These are phyloP conservation scores for Elongisporangium senticosum DNA, from an alignment of 352 stramenopile genomes.

Conservation along the genomic window DNA sequence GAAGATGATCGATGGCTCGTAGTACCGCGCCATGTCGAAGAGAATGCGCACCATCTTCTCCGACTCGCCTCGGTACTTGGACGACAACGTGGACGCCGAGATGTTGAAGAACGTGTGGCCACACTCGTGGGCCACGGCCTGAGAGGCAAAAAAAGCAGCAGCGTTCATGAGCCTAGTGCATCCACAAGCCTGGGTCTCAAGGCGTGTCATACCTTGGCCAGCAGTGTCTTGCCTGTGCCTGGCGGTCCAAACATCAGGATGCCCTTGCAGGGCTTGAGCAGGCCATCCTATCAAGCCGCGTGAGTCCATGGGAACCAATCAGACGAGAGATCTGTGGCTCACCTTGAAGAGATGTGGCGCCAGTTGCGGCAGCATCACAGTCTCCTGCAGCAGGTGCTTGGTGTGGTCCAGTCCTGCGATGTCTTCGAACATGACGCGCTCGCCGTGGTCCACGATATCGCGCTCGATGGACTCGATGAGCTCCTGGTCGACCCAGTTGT, in stretches of 20 bases:
- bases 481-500: conserved; percentile 68
- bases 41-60: conserved; percentile 97
- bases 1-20: conserved; percentile 97
- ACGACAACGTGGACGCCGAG: conserved; percentile 84
- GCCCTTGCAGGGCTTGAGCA: conserved; percentile 76
- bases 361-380: conserved; percentile 82
- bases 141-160: neutral
- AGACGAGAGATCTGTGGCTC: neutral
- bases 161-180: neutral
- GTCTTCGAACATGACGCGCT: conserved; percentile 66
- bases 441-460: conserved; percentile 73
- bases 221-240: conserved; percentile 88
- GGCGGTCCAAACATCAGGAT: conserved; percentile 85
- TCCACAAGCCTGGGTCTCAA: neutral
- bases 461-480: conserved; percentile 84
- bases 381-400: conserved; percentile 79
- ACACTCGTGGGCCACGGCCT: conserved; percentile 92
- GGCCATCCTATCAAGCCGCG: conserved; percentile 37
- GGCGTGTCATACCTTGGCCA: conserved; percentile 59
- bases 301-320: neutral
- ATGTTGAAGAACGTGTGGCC: conserved; percentile 98
- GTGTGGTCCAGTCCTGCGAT: conserved; percentile 79
- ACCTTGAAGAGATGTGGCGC: conserved; percentile 79
- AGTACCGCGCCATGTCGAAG: conserved; percentile 97
- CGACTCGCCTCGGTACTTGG: conserved; percentile 92